phyloP scores from a whole-genome alignment of 2,329 filamentous ascomycete genomes.

The Teratosphaeria epicoccoides region DNA sequence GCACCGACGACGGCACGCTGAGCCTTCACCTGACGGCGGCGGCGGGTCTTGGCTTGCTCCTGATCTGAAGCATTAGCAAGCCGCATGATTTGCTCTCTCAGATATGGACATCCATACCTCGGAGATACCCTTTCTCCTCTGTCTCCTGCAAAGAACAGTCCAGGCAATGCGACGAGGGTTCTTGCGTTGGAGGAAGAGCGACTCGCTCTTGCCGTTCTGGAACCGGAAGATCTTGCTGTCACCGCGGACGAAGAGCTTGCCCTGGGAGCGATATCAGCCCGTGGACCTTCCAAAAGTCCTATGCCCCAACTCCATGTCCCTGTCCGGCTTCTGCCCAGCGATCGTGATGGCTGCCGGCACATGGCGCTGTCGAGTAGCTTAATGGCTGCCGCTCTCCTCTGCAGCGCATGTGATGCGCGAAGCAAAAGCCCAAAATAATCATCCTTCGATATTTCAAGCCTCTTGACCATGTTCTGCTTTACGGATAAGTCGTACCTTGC shows the following conservation, averaged over 20 bases:
- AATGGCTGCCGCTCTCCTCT: not conserved
- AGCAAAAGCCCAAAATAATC: not conserved
- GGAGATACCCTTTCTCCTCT: constrained; percentile 99
- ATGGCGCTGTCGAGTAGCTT: not conserved
- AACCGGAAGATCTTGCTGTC: constrained; percentile 99
- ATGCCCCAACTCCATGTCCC: not conserved
- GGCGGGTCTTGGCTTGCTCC: constrained; percentile 99
- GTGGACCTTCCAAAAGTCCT: not conserved
- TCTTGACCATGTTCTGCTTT: not conserved
- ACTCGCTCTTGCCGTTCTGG: constrained; percentile 99
- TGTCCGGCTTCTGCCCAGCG: not conserved
- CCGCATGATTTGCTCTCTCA: not conserved
- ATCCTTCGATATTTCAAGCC: not conserved
- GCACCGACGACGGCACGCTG: constrained; percentile 99
- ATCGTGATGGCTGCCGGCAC: not conserved
- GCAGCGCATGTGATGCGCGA: not conserved
- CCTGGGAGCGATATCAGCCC: constrained; percentile 44
- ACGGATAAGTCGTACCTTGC: constrained; percentile 49
- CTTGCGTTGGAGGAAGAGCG: constrained; percentile 99
- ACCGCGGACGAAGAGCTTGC: constrained; percentile 98
- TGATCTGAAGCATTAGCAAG: constrained; percentile 36
- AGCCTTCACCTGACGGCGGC: constrained; percentile 93
- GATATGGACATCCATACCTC: constrained; percentile 58
- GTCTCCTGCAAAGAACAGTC: constrained; percentile 95
- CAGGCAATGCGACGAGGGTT: constrained; percentile 99